Conservation (phyloP, 2,329 filamentous ascomycete genomes). For the Hypoxylon sp. region DNA sequence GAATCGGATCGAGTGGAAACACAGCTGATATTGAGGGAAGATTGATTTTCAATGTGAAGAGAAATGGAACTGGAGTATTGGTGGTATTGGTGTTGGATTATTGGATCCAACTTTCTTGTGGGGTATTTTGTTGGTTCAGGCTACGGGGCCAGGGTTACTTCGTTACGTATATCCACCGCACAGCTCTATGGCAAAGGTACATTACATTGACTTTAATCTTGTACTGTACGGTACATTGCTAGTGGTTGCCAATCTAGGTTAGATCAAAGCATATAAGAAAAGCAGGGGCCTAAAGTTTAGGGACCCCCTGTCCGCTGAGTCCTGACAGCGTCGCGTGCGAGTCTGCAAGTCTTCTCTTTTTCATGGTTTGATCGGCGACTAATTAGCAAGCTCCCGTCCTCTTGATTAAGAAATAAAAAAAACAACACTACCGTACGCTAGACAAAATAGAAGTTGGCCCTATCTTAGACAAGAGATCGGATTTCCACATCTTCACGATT, state of each 20-base stretch:
- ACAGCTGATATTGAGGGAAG: slow-evolving; percentile 29
- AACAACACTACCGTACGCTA: too few species aligned
- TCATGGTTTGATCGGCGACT: slow-evolving; percentile 42
- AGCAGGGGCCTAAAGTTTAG: too few species aligned
- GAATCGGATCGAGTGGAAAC: slow-evolving; percentile 34
- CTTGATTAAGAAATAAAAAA: slow-evolving; percentile 36
- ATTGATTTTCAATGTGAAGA: too few species aligned
- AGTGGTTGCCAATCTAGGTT: too few species aligned
- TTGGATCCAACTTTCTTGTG: too few species aligned
- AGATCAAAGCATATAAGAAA: too few species aligned
- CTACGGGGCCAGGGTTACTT: slow-evolving; percentile 10
- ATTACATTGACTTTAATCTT: too few species aligned
- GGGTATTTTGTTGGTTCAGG: slow-evolving; percentile 21
- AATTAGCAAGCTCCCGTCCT: slow-evolving; percentile 32
- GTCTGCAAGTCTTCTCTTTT: slow-evolving; percentile 22
- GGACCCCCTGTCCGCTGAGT: too few species aligned
- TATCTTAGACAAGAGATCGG: slow-evolving; percentile 16
- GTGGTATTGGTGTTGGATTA: too few species aligned
- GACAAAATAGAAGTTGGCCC: slow-evolving; percentile 15
- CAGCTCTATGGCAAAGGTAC: too few species aligned
- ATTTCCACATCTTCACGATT: too few species aligned
- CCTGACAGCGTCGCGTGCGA: slow-evolving; percentile 24
- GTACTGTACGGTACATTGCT: too few species aligned
- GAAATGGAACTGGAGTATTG: slow-evolving; percentile 20
- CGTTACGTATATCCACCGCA: slow-evolving; percentile 4